Evolutionary conservation across 108 stramenopile genomes (phyloP), one percentile per base, ranked within the genome.

Genomic region (Fragilariopsis cylindrus): DNA sequence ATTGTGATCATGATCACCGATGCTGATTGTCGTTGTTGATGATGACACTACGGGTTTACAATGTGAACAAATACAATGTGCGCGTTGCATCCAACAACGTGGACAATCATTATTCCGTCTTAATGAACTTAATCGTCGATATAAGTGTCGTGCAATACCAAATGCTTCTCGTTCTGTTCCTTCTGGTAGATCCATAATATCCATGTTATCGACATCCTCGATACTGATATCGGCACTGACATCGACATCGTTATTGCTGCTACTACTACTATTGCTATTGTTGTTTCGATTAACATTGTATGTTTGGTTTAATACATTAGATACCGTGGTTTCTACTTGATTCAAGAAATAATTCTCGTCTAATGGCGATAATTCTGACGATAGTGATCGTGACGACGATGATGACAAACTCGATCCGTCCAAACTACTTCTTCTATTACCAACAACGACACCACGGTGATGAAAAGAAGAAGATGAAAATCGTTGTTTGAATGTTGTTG

Each of bases 81-180:
- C 54, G 55, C 76, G 84, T 50, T 92, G 90, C 40, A 92, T 54
- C 91, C 91, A 92, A 68, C 91, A 92, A 47, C 79, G 75, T 43
- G 82, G 80, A 71, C 90, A 91, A 30, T 83, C 83, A 19, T 83
- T 78, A 56, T 83, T 88, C 41, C 74, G 67, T 42, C 77, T 75
- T 2, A 88, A 73, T 9, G 77, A 55, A 49, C 67, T 56, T 11
- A 91, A 54, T 12, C 87, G 80, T 11, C 45, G 68, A 39, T 81
- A 9, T 7, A 91, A 57, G 65, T 78, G 69, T 42, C 76, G 74
- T 8, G 86, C 87, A 21, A 91, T 82, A 5, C 74, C 81, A 4
- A 91, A 66, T 13, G 82, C 16, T 85, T 91, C 87, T 70, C 90
- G 76, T 50, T 91, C 65, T 30, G 30, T 30, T 15, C 67, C 21